phyloP scores from a whole-genome alignment of 192 early-diverging fungal species.

The Podila epigama region DNA sequence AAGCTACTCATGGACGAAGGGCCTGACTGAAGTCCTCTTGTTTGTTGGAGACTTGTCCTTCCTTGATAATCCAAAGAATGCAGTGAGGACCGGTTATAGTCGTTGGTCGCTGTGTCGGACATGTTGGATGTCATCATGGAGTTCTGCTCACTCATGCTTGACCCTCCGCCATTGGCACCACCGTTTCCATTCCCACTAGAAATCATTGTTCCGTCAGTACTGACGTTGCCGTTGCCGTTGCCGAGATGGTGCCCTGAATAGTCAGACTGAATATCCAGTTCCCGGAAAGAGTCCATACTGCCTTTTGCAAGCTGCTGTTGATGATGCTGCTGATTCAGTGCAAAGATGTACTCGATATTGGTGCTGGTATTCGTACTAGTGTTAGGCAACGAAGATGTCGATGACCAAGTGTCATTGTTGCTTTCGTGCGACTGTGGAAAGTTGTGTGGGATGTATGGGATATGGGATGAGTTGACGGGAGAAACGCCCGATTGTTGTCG shows the following conservation, averaged over 20 bases:
- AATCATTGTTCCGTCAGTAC: background rate
- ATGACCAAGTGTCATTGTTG: slow-evolving; percentile 42
- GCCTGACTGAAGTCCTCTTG: background rate
- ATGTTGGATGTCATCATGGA: slow-evolving; percentile 4
- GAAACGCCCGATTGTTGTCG: background rate
- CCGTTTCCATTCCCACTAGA: no score
- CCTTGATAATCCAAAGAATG: slow-evolving; percentile 21
- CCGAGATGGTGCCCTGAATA: background rate
- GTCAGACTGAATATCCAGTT: background rate
- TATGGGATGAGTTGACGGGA: background rate
- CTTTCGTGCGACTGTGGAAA: slow-evolving; percentile 27
- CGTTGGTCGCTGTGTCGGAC: slow-evolving; percentile 10
- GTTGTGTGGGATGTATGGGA: slow-evolving; percentile 3
- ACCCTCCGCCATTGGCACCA: no score
- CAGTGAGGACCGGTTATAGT: slow-evolving; percentile 8
- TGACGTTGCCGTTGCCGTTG: background rate
- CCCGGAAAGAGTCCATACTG: slow-evolving; percentile 27
- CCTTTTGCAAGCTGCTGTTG: slow-evolving; percentile 5
- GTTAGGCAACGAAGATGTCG: slow-evolving; percentile 29
- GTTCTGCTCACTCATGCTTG: slow-evolving; percentile 4
- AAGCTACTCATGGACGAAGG: slow-evolving; percentile 9
- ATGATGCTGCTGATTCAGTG: slow-evolving; percentile 18
- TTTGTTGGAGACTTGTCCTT: slow-evolving; percentile 24
- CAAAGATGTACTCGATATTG: slow-evolving; percentile 40
- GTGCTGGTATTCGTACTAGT: slow-evolving; percentile 35